These are phyloP conservation scores for Candida coquimbonensis DNA, from an alignment of 805 yeast species.

Conservation along the genomic window DNA sequence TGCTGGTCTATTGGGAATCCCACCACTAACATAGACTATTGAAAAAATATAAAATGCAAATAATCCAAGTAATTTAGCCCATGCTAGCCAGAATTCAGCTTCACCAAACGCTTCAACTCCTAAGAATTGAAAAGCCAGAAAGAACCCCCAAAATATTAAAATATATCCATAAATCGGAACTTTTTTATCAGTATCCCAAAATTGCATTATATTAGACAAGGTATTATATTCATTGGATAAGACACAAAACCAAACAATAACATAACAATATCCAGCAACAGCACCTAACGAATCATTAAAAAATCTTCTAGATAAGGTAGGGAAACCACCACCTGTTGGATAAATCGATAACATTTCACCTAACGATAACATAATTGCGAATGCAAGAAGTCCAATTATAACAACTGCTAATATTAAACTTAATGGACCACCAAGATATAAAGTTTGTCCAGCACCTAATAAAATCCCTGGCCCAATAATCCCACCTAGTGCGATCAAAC, in stretches of 20 bases:
- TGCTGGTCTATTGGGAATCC: slow-evolving; percentile 28
- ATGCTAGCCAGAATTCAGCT: slow-evolving; percentile 48
- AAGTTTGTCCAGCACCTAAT: slow-evolving; percentile 46
- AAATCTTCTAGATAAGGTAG: slow-evolving; percentile 44
- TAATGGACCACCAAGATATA: slow-evolving; percentile 46
- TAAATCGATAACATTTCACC: slow-evolving; percentile 51
- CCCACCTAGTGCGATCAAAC: slow-evolving; percentile 48
- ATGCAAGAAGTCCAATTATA: slow-evolving; percentile 46
- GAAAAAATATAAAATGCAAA: slow-evolving; percentile 45
- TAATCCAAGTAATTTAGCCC: slow-evolving; percentile 41
- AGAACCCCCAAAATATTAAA: slow-evolving; percentile 45
- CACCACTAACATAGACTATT: slow-evolving; percentile 38
- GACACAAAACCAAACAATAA: slow-evolving; percentile 52
- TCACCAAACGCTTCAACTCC: slow-evolving; percentile 53
- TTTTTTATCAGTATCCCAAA: slow-evolving; percentile 41
- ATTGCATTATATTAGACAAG: slow-evolving; percentile 38
- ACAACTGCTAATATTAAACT: slow-evolving; percentile 41
- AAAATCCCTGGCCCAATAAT: slow-evolving; percentile 57
- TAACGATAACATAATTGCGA: slow-evolving; percentile 48
- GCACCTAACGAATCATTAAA: slow-evolving; percentile 51
- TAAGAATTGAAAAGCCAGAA: slow-evolving; percentile 42
- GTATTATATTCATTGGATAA: slow-evolving; percentile 52
- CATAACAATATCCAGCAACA: slow-evolving; percentile 47
- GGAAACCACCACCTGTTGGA: slow-evolving; percentile 42
- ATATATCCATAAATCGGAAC: slow-evolving; percentile 51